Conservation (phyloP, 1,284 basidiomycete species). For the Meira nashicola region DNA sequence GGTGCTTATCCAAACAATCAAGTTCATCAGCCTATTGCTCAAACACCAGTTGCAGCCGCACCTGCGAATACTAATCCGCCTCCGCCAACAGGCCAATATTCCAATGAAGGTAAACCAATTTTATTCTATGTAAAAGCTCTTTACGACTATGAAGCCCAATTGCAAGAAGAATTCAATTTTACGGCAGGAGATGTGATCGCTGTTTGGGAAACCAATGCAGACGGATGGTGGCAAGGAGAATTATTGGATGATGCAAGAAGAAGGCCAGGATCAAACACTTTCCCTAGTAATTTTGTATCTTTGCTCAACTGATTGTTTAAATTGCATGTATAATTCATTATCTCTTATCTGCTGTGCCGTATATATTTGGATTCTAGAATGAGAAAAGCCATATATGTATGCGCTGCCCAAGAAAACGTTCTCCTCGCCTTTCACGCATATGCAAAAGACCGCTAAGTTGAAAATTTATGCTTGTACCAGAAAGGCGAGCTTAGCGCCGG, state of each 20-base stretch:
- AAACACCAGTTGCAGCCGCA: conserved; percentile 29
- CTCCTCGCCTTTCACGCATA: too few species aligned
- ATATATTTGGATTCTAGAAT: too few species aligned
- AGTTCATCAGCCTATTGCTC: conserved; percentile 48
- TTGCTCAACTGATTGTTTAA: conserved; percentile 57
- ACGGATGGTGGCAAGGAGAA: conserved; percentile 86
- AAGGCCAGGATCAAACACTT: conserved; percentile 71
- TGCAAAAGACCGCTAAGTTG: too few species aligned
- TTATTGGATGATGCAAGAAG: conserved; percentile 77
- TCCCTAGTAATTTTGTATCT: conserved; percentile 78
- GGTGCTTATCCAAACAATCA: conserved; percentile 20
- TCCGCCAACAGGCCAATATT: conserved; percentile 67
- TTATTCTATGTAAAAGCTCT: conserved; percentile 74
- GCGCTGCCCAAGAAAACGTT: too few species aligned
- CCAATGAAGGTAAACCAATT: conserved; percentile 71
- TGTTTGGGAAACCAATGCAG: conserved; percentile 81
- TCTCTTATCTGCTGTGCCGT: not conserved
- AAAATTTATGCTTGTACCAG: too few species aligned
- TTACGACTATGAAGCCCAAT: conserved; percentile 82
- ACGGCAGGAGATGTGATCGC: conserved; percentile 86
- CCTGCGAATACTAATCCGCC: not conserved
- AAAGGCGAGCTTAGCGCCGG: too few species aligned
- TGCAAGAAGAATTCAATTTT: conserved; percentile 80
- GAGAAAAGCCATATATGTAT: too few species aligned
- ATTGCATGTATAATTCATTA: not conserved